These are phyloP conservation scores for Phytophthora pseudosyringae DNA, from an alignment of 352 stramenopile species.

Conservation along the genomic window DNA sequence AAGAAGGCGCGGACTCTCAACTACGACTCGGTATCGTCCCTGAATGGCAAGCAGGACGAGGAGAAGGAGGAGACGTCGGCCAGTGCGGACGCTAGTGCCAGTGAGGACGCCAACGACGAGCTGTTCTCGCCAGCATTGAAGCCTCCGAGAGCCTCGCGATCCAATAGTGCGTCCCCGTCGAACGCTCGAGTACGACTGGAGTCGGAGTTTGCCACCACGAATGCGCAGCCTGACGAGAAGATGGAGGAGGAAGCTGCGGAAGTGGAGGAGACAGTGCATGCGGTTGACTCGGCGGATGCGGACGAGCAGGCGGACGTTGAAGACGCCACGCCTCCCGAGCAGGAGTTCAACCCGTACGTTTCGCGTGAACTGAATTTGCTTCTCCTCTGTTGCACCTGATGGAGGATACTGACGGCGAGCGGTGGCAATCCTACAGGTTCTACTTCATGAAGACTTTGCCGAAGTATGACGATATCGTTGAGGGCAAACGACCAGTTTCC, in stretches of 20 bases:
- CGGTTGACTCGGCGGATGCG: conserved; percentile 24
- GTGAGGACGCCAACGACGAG: conserved; percentile 47
- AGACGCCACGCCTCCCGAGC: conserved; percentile 48
- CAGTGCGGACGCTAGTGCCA: conserved; percentile 19
- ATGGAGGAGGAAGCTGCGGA: conserved; percentile 37
- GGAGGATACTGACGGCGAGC: neutral
- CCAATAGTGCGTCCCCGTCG: conserved; percentile 43
- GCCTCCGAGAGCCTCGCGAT: conserved; percentile 47
- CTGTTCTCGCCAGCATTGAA: conserved; percentile 85
- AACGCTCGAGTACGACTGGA: conserved; percentile 42
- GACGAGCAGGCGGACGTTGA: conserved; percentile 46
- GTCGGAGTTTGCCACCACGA: conserved; percentile 30
- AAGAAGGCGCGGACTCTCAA: conserved; percentile 37
- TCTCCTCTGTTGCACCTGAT: neutral
- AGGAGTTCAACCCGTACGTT: conserved; percentile 82
- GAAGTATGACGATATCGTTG: conserved; percentile 78
- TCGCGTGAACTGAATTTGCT: neutral
- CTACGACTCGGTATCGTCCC: conserved; percentile 27
- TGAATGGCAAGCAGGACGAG: conserved; percentile 22
- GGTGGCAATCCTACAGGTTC: conserved; percentile 48
- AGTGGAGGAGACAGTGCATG: conserved; percentile 20
- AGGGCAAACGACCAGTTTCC: conserved; percentile 52
- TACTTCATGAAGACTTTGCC: conserved; percentile 89
- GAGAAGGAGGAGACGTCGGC: conserved; percentile 14
- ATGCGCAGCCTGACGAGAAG: conserved; percentile 33